Evolutionary conservation across 768 basidiomycete species (phyloP).

Genomic region (Amanita polypyramis): DNA sequence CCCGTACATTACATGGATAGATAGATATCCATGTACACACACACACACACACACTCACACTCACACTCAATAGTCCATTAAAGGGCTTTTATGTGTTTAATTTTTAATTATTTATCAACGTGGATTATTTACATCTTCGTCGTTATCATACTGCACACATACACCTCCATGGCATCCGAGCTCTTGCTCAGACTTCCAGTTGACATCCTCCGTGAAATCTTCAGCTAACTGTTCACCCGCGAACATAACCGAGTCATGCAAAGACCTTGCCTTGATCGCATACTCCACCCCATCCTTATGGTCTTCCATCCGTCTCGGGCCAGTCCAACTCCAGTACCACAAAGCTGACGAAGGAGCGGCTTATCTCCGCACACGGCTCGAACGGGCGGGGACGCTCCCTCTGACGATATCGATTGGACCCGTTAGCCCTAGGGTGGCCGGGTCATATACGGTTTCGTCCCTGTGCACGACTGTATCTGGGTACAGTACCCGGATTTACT

Average conservation of each 20-base stretch:
- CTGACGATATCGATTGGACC: not conserved
- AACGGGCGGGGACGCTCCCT: not conserved
- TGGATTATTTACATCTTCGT: too few species aligned
- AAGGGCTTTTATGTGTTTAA: too few species aligned
- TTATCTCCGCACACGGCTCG: not conserved
- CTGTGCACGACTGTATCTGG: not conserved
- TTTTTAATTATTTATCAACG: too few species aligned
- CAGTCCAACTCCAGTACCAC: not conserved
- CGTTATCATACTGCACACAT: too few species aligned
- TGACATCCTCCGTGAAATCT: not conserved
- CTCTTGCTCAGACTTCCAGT: too few species aligned
- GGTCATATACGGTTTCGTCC: not conserved
- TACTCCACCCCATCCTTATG: not conserved
- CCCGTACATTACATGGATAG: too few species aligned
- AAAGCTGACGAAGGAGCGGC: too few species aligned
- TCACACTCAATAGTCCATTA: too few species aligned
- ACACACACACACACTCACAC: too few species aligned
- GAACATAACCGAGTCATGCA: not conserved
- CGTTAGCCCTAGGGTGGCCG: not conserved
- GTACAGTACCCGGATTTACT: not conserved
- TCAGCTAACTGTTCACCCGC: not conserved
- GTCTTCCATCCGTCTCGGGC: not conserved
- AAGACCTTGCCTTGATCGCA: not conserved
- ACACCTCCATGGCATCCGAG: too few species aligned
- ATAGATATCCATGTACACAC: too few species aligned